phyloP scores from a whole-genome alignment of 441 rosid species.

The Breynia disticha region DNA sequence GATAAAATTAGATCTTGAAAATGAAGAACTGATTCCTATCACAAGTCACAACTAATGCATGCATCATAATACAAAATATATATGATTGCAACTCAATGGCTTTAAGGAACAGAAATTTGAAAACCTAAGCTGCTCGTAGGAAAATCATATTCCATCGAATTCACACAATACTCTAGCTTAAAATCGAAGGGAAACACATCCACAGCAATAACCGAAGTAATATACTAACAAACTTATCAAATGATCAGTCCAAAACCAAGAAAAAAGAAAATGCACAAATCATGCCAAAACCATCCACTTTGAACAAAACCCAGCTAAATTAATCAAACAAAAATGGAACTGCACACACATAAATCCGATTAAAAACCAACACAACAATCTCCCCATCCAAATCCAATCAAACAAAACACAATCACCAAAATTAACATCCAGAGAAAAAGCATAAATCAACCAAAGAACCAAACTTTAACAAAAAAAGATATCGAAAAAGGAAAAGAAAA shows the following conservation, averaged over 20 bases:
- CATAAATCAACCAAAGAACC: background rate
- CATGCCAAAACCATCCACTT: background rate
- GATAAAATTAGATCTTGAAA: too few species aligned
- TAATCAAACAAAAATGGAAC: background rate
- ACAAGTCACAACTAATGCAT: too few species aligned
- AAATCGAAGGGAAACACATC: too few species aligned
- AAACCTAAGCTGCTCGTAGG: background rate
- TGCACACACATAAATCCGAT: background rate
- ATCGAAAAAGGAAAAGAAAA: background rate
- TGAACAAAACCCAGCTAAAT: background rate
- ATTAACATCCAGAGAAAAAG: background rate
- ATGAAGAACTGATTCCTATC: too few species aligned
- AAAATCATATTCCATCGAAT: background rate
- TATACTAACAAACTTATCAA: background rate
- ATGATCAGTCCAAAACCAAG: background rate
- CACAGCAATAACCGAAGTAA: background rate
- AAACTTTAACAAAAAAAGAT: background rate
- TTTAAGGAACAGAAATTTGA: background rate
- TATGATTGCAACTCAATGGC: too few species aligned
- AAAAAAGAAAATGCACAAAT: too few species aligned
- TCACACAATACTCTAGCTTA: background rate
- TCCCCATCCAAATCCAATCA: background rate
- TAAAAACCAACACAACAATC: background rate
- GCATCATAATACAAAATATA: too few species aligned
- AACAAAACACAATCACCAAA: background rate